phyloP scores from a whole-genome alignment of 139 green algal genomes.

The Pycnococcus provasolii region DNA sequence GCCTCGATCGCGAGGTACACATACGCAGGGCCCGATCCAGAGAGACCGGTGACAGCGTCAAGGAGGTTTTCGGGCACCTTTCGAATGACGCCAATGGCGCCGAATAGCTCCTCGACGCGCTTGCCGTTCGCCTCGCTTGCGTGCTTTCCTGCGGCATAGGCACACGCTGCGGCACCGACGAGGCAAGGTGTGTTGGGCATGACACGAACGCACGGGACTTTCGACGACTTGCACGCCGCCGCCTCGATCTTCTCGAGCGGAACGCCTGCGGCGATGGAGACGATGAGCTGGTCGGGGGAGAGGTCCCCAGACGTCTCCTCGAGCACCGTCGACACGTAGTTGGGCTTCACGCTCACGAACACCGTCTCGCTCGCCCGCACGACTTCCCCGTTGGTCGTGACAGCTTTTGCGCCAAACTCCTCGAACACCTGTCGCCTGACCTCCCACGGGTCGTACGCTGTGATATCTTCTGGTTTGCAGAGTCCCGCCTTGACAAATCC shows the following conservation, averaged over 20 bases:
- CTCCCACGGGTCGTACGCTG: conserved; percentile 48
- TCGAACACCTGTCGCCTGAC: conserved; percentile 62
- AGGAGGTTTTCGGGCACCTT: conserved; percentile 72
- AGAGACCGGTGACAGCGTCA: conserved; percentile 82
- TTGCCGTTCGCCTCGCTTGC: conserved; percentile 49
- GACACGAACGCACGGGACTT: conserved; percentile 52
- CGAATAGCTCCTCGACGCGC: conserved; percentile 23
- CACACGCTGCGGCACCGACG: conserved; percentile 73
- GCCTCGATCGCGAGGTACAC: conserved; percentile 94
- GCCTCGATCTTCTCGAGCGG: conserved; percentile 43
- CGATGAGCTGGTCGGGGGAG: conserved; percentile 41
- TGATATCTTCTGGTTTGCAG: conserved; percentile 40
- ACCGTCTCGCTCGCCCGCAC: conserved; percentile 61
- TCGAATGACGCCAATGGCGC: conserved; percentile 30
- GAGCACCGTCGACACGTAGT: conserved; percentile 64
- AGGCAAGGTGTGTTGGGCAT: conserved; percentile 98
- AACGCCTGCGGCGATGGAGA: conserved; percentile 91
- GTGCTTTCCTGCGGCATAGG: conserved; percentile 70
- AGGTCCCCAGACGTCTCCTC: conserved; percentile 36
- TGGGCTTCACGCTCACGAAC: conserved; percentile 87
- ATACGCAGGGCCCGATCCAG: conserved; percentile 81
- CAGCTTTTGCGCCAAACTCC: conserved; percentile 37
- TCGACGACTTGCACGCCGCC: not conserved
- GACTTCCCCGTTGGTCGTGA: conserved; percentile 51
- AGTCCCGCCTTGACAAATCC: conserved; percentile 66